phyloP scores from a whole-genome alignment of 1,284 basidiomycete genomes.

The Xerocomus nothofagi region DNA sequence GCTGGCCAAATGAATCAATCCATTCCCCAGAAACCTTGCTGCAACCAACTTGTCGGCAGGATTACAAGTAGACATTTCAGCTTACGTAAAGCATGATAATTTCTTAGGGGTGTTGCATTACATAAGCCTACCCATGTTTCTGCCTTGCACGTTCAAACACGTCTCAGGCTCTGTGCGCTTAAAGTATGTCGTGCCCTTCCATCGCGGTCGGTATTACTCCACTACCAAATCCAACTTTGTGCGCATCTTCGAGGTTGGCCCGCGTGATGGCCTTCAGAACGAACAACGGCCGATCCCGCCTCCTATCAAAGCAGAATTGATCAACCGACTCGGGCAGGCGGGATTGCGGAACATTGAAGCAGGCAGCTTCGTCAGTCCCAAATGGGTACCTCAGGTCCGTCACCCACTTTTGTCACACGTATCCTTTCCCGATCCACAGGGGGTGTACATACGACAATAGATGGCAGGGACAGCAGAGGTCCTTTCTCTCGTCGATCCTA shows the following conservation, averaged over 20 bases:
- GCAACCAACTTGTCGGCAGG: too few relatives aligned
- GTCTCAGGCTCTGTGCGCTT: not conserved
- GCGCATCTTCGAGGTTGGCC: slow-evolving; percentile 87
- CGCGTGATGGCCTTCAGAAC: slow-evolving; percentile 93
- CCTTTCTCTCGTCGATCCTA: slow-evolving; percentile 54
- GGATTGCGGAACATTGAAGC: slow-evolving; percentile 81
- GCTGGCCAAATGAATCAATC: too few relatives aligned
- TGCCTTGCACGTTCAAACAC: slow-evolving; percentile 5
- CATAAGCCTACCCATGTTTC: slow-evolving; percentile 10
- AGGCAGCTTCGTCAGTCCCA: slow-evolving; percentile 90
- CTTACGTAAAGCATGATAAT: too few relatives aligned
- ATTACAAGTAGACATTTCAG: too few relatives aligned
- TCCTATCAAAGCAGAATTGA: slow-evolving; percentile 78
- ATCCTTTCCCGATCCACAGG: not conserved
- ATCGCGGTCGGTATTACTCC: slow-evolving; percentile 6
- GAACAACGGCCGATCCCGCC: slow-evolving; percentile 77
- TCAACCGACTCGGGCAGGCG: slow-evolving; percentile 70
- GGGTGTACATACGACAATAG: slow-evolving; percentile 40
- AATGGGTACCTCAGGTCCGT: slow-evolving; percentile 89
- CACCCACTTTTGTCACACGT: not conserved
- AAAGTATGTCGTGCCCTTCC: not conserved
- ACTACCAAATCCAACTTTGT: slow-evolving; percentile 27
- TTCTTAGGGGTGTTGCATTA: too few relatives aligned
- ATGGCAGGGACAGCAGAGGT: slow-evolving; percentile 86
- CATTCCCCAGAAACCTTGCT: too few relatives aligned